Base-by-base conservation (phyloP, 768 basidiomycete species). In the Chalciporus chontae region DNA sequence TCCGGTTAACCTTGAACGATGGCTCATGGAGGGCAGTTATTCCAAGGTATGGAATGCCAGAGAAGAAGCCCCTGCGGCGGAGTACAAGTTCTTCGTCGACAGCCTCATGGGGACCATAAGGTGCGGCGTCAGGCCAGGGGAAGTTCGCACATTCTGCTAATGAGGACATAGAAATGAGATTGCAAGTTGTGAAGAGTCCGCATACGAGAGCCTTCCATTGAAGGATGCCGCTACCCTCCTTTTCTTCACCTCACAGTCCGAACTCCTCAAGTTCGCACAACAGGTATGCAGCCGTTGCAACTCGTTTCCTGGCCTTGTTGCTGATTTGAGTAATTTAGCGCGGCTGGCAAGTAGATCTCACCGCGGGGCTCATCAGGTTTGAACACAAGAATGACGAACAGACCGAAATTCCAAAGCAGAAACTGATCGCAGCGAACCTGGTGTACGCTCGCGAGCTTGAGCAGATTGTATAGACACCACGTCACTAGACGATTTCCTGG, bases 1-100 rank as follows among this genome's bases (percentile, higher is more conserved):
- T 65, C 90, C 91, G 11, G 86, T 94, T 50, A 90, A 94, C 66
- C 81, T 94, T 53, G 95, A 99, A 68, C 78, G 89, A 43, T 97
- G 94, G 90, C 78, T 98, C 40, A 99, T 99, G 95, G 95, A 98
- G 68, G 95, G 95, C 34, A 89, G 88, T 61, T 99, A 98, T 68
- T 92, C 90, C 70, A 95, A 95, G 67, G 95, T 97, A 10, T 99
- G 94, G 90, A 84, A 89, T 61, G 94, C 94, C 32, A 81, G 94
- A 56, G 90, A 90, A 56, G 85, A 93, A 60, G 90, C 94, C 2
- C 93, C 94, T 1, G 82, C 89, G 32, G 90, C 93, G 55, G 95
- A 98, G 65, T 96, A 96, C 75, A 90, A 87, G 58, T 90, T 90
- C 73, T 92, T 97, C 60, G 83, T 96, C 9, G 90, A 94, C 62